Evolutionary conservation across 345 rosid species (phyloP), one percentile per base, ranked within the genome.

Genomic region (Microthlaspi erraticum): DNA sequence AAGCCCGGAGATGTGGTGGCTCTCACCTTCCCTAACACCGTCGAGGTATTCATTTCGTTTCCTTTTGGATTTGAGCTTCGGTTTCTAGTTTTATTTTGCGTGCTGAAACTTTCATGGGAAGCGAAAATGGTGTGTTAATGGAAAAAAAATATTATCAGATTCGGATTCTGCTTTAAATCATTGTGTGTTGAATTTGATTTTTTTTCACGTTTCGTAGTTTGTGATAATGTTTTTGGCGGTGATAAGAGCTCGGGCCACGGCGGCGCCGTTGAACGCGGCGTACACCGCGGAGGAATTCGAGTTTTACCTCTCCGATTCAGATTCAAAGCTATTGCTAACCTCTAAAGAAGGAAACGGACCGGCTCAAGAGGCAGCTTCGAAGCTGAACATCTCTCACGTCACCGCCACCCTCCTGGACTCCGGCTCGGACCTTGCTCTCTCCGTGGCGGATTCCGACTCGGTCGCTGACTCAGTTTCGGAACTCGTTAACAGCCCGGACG

Each of bases 301-400:
- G 78, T 88, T 88, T 61, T 88, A 88, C 75, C 82, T 88, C 12
- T 84, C 90, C 7, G 93, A 88, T 70, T 88, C 93, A 14, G 90
- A 84, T 51, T 84, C 93, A 3, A 85, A 82, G 82, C 80, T 85
- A 5, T 71, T 88, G 9, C 10, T 88, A 44, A 84, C 86, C 7
- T 56, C 87, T 3, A 36, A 52, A 13, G 86, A 82, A 54, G 88
- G 88, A 12, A 81, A 79, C 74, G 14, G 32, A 14, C 60, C 86
- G 11, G 93, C 90, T 71, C 82, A 81, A 80, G 72, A 81, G 36
- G 90, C 93, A 2, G 88, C 90, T 68, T 67, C 86, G 1, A 85
- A 88, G 78, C 90, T 85, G 6, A 77, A 51, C 6, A 81, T 88
- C 53, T 70, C 78, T 10, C 88, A 85, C 66, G 86, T 71, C 54